phyloP scores from a whole-genome alignment of 371 early-diverging fungal genomes.

The Lichtheimia hyalospora region DNA sequence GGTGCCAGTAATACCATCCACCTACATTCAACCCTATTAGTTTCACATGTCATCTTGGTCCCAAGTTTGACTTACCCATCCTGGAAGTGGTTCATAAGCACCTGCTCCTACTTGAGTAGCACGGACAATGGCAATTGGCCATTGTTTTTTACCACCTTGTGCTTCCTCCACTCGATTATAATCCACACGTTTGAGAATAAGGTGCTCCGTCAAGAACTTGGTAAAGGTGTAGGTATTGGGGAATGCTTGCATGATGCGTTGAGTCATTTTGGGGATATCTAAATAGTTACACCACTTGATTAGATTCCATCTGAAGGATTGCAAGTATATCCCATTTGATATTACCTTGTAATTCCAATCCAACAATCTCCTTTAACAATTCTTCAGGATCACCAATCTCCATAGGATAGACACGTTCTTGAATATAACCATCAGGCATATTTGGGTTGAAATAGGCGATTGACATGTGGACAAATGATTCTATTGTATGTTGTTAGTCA shows the following conservation, averaged over 20 bases:
- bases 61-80: constrained; percentile 49
- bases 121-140: constrained; percentile 61
- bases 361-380: constrained; percentile 49
- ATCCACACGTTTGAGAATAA: constrained; percentile 57
- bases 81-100: constrained; percentile 54
- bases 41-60: background rate
- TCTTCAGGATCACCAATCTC: constrained; percentile 59
- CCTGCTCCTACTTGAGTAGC: constrained; percentile 63
- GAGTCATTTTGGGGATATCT: constrained; percentile 55
- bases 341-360: constrained; percentile 47
- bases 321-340: no score
- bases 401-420: constrained; percentile 62
- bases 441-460: constrained; percentile 45
- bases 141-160: constrained; percentile 47
- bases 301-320: background rate
- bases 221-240: constrained; percentile 67
- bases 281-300: background rate
- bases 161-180: constrained; percentile 50
- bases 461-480: constrained; percentile 51
- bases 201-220: constrained; percentile 59
- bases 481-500: constrained; percentile 9
- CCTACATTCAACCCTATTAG: constrained; percentile 18
- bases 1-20: constrained; percentile 61
- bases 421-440: constrained; percentile 47
- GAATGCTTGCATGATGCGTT: constrained; percentile 43